Evolutionary conservation across 2,329 filamentous ascomycete genomes (phyloP), one percentile per base, ranked within the genome.

Genomic region (Intubia oerlemansii): DNA sequence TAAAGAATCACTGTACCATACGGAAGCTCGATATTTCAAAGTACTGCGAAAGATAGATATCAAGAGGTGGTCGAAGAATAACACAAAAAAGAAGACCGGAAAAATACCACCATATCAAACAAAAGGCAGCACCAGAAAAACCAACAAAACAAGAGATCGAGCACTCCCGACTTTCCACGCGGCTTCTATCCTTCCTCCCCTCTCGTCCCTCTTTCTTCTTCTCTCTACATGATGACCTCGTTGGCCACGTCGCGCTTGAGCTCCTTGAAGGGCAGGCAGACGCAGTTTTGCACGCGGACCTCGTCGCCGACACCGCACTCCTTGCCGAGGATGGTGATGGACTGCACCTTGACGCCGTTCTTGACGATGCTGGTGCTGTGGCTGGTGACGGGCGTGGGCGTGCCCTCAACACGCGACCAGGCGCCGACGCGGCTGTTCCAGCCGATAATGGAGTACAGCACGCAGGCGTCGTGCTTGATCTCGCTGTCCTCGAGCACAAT

Each of bases 331-430:
- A 95, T 98, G 26, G 85, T 95, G 47, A 95, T 88, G 51, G 81
- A 91, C 62, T 95, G 88, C 29, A 98, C 88, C 62, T 95, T 95
- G 52, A 95, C 73, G 29, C 88, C 88, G 45, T 93, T 91, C 68
- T 93, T 95, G 52, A 95, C 64, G 43, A 95, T 82, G 54, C 77
- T 92, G 10, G 85, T 95, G 30, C 70, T 78, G 57, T 95, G 85
- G 57, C 77, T 92, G 29, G 66, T 73, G 31, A 80, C 70, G 0
- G 84, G 77, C 11, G 78, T 90, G 1, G 85, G 84, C 1, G 82
- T 92, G 31, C 88, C 88, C 54, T 98, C 88, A 16, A 98, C 85
- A 49, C 88, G 76, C 29, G 88, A 84, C 88, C 88, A 98, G n/a
- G 85, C 81, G 36, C 88, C 88, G 11, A 98, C 73, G 37, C 81